These are phyloP conservation scores for Neofusicoccum ribis DNA, from an alignment of 2,329 filamentous ascomycete species.

Conservation along the genomic window DNA sequence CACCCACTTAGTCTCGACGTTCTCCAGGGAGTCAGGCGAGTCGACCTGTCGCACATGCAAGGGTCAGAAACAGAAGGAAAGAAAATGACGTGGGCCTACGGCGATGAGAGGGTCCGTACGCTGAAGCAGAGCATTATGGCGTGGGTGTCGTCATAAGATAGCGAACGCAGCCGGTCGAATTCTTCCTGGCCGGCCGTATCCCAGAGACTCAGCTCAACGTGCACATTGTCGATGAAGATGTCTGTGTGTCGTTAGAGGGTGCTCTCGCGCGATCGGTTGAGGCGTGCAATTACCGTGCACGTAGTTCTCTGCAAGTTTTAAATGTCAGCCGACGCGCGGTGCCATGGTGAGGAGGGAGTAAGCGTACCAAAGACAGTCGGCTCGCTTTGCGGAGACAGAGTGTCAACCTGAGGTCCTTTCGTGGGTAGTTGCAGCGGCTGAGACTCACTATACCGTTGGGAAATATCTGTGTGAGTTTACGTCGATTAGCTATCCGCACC, in stretches of 20 bases:
- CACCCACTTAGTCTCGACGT: slow-evolving; percentile 98
- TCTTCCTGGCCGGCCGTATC: slow-evolving; percentile 98
- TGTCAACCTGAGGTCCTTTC: background rate
- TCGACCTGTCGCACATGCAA: slow-evolving; percentile 60
- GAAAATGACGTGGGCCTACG: background rate
- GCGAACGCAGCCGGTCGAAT: slow-evolving; percentile 91
- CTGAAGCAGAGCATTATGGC: slow-evolving; percentile 99
- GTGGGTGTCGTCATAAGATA: slow-evolving; percentile 98
- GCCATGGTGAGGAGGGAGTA: background rate
- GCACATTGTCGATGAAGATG: slow-evolving; percentile 95
- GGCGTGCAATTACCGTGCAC: slow-evolving; percentile 70
- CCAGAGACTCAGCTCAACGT: slow-evolving; percentile 97
- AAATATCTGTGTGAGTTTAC: slow-evolving; percentile 68
- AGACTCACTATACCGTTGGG: slow-evolving; percentile 83
- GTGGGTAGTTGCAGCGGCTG: background rate
- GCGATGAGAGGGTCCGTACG: slow-evolving; percentile 25
- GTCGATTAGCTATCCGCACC: slow-evolving; percentile 23
- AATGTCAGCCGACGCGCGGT: slow-evolving; percentile 26
- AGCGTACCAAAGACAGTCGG: slow-evolving; percentile 80
- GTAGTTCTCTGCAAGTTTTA: slow-evolving; percentile 72
- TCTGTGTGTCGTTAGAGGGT: slow-evolving; percentile 54
- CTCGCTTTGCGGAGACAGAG: slow-evolving; percentile 56
- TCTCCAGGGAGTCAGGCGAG: slow-evolving; percentile 93
- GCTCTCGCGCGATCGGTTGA: background rate
- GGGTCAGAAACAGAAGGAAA: background rate